A percentile compares a stretch with the other conserved stretches of the same genome.
Conservation (phyloP, 2,329 filamentous ascomycete species). For the Chaetothyriales sp. region DNA sequence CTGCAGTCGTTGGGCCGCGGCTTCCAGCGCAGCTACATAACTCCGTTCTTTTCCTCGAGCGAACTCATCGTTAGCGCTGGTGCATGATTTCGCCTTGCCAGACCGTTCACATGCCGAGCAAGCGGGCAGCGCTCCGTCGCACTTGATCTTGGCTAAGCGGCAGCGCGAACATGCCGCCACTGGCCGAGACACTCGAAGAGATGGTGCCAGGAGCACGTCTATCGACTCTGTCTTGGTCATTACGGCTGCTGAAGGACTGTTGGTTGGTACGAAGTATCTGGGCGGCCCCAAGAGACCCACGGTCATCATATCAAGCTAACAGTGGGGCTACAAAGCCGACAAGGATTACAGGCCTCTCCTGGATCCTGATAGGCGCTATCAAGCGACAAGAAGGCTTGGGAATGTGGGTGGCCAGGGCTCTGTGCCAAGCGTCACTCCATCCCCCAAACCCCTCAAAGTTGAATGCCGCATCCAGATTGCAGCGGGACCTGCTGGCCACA, state of each 20-base stretch:
- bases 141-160: slow-evolving; percentile 91
- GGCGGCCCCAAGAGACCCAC: background rate
- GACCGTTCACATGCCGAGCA: slow-evolving; percentile 93
- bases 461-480: background rate
- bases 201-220: slow-evolving; percentile 28
- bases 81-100: slow-evolving; percentile 74
- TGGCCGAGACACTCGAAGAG: slow-evolving; percentile 61
- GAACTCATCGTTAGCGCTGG: slow-evolving; percentile 89
- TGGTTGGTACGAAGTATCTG: background rate
- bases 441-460: no score
- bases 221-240: slow-evolving; percentile 17
- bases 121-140: slow-evolving; percentile 87
- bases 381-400: background rate
- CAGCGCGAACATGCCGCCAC: slow-evolving; percentile 71
- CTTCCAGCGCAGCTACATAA: slow-evolving; percentile 91
- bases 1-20: slow-evolving; percentile 77
- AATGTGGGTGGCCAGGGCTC: background rate
- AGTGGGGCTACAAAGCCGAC: no score
- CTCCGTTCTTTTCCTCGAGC: slow-evolving; percentile 89
- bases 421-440: background rate
- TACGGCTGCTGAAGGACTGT: background rate
- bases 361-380: background rate
- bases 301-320: background rate
- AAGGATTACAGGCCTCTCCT: background rate
- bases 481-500: background rate